Percentiles rank a stretch among this genome's conserved stretches.
These are phyloP conservation scores for Pseudogymnoascus destructans DNA, from an alignment of 2,329 filamentous ascomycete species.

Conservation along the genomic window DNA sequence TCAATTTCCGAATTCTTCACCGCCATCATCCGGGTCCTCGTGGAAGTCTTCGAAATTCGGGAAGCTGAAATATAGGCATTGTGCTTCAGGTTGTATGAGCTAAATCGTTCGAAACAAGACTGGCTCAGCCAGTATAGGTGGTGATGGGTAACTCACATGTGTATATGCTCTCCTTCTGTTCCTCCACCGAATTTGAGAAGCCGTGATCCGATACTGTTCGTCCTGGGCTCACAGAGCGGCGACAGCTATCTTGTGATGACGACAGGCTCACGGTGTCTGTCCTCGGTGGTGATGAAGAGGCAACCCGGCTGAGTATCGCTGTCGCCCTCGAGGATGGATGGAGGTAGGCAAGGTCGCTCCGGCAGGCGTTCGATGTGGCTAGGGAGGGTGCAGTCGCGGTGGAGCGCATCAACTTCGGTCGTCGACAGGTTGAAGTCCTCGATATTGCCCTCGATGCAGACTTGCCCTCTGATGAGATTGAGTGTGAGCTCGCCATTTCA, in stretches of 20 bases:
- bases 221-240: background rate
- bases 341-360: constrained; percentile 37
- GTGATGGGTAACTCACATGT: background rate
- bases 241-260: background rate
- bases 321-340: constrained; percentile 38
- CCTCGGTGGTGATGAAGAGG: constrained; percentile 34
- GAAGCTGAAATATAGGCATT: constrained; percentile 52
- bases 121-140: background rate
- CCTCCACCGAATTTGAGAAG: constrained; percentile 6
- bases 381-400: constrained; percentile 45
- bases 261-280: constrained; percentile 18
- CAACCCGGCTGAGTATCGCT: constrained; percentile 42
- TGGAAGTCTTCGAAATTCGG: constrained; percentile 58
- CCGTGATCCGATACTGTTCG: background rate
- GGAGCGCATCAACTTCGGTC: constrained; percentile 42
- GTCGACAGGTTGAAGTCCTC: constrained; percentile 30
- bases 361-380: constrained; percentile 40
- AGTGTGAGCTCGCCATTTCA: constrained; percentile 5
- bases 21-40: constrained; percentile 32
- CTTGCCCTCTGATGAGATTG: constrained; percentile 17
- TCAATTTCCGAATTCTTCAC: constrained; percentile 17
- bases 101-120: background rate
- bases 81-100: background rate
- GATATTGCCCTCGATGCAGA: constrained; percentile 29
- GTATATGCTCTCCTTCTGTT: constrained; percentile 5